A percentile compares a stretch with the other conserved stretches of the same genome.
These are phyloP conservation scores for Avena eriantha DNA, from an alignment of 176 grass and related monocot genomes.

Conservation along the genomic window DNA sequence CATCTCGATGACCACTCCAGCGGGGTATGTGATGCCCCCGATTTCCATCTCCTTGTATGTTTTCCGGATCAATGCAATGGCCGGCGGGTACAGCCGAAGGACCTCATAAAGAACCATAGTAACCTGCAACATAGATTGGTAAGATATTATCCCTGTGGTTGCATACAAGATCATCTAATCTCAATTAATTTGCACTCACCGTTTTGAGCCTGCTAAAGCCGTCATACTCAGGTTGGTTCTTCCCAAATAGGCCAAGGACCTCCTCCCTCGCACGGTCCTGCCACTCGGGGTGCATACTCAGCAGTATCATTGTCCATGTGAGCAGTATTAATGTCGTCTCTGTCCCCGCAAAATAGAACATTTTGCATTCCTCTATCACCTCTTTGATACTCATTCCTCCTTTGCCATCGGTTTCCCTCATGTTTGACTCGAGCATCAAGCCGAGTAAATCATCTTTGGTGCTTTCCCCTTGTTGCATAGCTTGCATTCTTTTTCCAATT, in stretches of 20 bases:
- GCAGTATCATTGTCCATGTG: neutral
- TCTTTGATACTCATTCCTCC: conserved; percentile 2
- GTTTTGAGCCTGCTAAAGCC: conserved; percentile 39
- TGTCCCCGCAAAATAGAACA: neutral
- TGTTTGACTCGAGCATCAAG: neutral
- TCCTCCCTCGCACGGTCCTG: conserved; percentile 54
- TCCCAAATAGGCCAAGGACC: conserved; percentile 41
- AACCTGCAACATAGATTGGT: conserved; percentile 23
- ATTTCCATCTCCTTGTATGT: neutral
- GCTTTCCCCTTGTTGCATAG: neutral
- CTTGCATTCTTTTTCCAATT: neutral
- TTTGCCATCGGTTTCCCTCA: neutral
- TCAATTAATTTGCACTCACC: conserved; percentile 18
- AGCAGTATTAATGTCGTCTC: neutral
- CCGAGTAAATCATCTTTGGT: neutral
- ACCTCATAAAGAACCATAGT: conserved; percentile 52
- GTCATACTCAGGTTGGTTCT: conserved; percentile 31
- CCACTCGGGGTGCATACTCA: conserved; percentile 60
- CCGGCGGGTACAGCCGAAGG: conserved; percentile 49
- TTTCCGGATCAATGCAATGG: neutral
- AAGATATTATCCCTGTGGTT: neutral
- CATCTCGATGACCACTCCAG: conserved; percentile 4
- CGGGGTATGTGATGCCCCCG: neutral
- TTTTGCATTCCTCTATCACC: neutral
- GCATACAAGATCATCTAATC: neutral